These are phyloP conservation scores for Dendrobium huoshanense DNA, from an alignment of 106 monocot genomes.

Conservation along the genomic window DNA sequence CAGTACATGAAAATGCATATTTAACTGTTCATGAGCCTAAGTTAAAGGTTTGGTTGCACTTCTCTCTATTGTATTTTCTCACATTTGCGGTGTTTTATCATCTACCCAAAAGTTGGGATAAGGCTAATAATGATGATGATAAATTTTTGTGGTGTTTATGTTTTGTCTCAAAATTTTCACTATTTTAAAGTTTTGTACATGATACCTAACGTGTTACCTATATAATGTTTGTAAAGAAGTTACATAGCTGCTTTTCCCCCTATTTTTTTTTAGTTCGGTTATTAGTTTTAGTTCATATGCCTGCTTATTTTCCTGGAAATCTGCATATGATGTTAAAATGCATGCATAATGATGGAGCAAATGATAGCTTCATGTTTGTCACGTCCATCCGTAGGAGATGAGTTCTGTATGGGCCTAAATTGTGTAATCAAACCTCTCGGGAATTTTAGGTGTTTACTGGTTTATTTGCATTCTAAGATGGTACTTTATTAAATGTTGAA, in stretches of 20 bases:
- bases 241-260: not conserved
- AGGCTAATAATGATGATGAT: not conserved
- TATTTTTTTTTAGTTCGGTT: not conserved
- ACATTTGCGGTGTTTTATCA: not conserved
- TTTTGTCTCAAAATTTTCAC: not conserved
- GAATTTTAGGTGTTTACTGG: too few relatives aligned
- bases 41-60: slow-evolving; percentile 51
- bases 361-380: not conserved
- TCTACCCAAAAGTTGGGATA: not conserved
- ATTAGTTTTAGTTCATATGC: not conserved
- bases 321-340: not conserved
- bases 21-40: slow-evolving; percentile 75
- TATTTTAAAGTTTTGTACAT: not conserved
- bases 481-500: too few relatives aligned
- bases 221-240: not conserved
- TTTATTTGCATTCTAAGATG: not conserved
- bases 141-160: not conserved
- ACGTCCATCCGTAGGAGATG: not conserved
- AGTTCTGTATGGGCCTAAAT: not conserved
- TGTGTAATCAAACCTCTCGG: not conserved
- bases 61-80: not conserved
- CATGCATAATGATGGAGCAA: not conserved
- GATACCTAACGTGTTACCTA: not conserved
- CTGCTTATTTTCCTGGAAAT: not conserved
- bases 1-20: slow-evolving; percentile 50